Base-by-base conservation (phyloP, 2,329 filamentous ascomycete species). In the Fusarium sublunatum region DNA sequence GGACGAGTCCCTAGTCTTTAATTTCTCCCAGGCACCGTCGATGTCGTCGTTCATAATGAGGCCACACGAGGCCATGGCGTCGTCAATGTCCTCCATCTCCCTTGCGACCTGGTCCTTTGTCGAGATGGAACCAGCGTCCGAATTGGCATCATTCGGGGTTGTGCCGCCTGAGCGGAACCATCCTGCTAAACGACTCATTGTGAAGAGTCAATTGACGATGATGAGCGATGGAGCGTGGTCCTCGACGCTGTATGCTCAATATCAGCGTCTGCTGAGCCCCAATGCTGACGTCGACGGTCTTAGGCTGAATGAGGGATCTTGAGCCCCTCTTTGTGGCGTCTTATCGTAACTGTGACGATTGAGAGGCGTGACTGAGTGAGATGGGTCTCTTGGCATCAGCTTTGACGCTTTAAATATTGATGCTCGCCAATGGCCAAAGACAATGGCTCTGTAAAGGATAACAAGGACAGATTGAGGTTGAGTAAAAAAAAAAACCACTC, bases 41-140 rank as follows among this genome's bases (percentile, higher is more conserved):
- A 98, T 89, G 77, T 98, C 92, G 77, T 97, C 93, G 73, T 95
- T 90, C 83, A 97, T 90, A 68, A 97, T 91, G 54, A 91, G 80
- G 8, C 85, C 83, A 5, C 89, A 87, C 35, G 91, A 90, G 74
- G 72, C 75, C 79, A 89, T 84, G 64, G 86, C 88, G 67, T 85
- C 82, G 64, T 83, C 77, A 65, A 91, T 82, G 70, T 88, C 80
- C 38, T 77, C 76, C 61, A 82, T 78, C 70, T 87, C 83, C 52
- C 79, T 75, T 25, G 76, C 78, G 34, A 73, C 61, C 22, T 73
- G 72, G 7, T 67, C 71, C 8, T 61, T 59, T 13, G 66, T 57
- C 4, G 67, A 61, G 29, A 66, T 47, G 4, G 70, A 67, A n/a
- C 68, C 64, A 32, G 64, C 62, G 43, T 73, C 70, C 65, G 72